These are phyloP conservation scores for Paxillus involutus DNA, from an alignment of 768 basidiomycete species.

Conservation along the genomic window DNA sequence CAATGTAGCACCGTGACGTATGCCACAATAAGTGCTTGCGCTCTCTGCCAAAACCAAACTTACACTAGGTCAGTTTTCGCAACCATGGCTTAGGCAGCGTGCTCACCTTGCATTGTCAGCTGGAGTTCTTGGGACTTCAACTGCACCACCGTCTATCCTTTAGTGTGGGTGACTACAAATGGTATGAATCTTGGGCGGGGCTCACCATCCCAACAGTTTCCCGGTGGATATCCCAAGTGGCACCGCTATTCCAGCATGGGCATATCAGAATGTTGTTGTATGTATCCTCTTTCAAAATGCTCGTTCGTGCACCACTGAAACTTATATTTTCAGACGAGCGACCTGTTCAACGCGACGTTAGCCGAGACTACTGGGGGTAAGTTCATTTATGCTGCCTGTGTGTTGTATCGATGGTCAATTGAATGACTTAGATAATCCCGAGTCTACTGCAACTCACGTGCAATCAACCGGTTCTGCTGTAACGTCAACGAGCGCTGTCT, in stretches of 20 bases:
- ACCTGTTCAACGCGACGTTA: conserved; percentile 38
- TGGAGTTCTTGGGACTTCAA: conserved; percentile 53
- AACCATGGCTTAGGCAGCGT: neutral
- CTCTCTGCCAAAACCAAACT: conserved; percentile 49
- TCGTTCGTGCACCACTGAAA: conserved; percentile 2
- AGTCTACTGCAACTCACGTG: conserved; percentile 39
- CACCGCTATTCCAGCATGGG: conserved; percentile 59
- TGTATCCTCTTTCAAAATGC: conserved; percentile 11
- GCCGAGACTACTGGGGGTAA: conserved; percentile 34
- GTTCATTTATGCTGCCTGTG: neutral
- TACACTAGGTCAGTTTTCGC: conserved; percentile 33
- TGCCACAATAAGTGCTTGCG: conserved; percentile 57
- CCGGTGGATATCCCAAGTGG: conserved; percentile 46
- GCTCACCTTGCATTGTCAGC: conserved; percentile 28
- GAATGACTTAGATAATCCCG: conserved; percentile 35
- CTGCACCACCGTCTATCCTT: conserved; percentile 39
- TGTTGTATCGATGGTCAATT: neutral
- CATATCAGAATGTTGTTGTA: conserved; percentile 54
- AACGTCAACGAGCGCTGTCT: neutral
- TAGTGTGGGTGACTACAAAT: conserved; percentile 16
- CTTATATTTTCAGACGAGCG: conserved; percentile 25
- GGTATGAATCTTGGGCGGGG: neutral
- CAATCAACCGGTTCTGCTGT: conserved; percentile 23
- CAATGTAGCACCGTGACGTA: conserved; percentile 60
- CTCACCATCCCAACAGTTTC: conserved; percentile 34